phyloP scores from a whole-genome alignment of 305 asterid species.

The Withania somnifera region DNA sequence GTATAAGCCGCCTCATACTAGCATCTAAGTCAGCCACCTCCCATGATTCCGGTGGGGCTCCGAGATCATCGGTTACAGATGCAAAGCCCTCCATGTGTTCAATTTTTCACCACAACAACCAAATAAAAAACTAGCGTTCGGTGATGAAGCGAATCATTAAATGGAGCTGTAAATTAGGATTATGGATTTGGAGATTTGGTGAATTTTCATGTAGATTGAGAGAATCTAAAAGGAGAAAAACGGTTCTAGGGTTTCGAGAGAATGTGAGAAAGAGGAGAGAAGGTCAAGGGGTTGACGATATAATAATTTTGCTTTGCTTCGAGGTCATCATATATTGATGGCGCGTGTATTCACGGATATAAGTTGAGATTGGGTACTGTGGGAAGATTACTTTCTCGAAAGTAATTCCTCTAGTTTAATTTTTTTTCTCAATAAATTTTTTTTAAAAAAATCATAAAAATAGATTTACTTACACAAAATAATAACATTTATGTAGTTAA shows the following conservation, averaged over 20 bases:
- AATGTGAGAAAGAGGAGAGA: background rate
- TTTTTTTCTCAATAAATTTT: no score
- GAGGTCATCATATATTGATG: background rate
- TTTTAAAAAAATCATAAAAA: no score
- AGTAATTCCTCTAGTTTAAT: no score
- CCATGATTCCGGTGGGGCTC: constrained; percentile 21
- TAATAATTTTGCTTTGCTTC: background rate
- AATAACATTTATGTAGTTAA: no score
- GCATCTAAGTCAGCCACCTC: constrained; percentile 19
- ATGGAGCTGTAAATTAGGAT: background rate
- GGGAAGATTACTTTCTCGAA: no score
- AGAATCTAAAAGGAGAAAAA: constrained; percentile 1
- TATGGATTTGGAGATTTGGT: background rate
- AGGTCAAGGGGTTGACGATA: background rate
- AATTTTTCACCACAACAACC: background rate
- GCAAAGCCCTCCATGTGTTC: constrained; percentile 18
- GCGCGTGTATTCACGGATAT: background rate
- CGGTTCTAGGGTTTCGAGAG: constrained; percentile 12
- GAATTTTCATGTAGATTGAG: background rate
- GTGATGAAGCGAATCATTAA: background rate
- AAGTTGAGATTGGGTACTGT: background rate
- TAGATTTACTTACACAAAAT: no score
- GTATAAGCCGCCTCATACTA: constrained; percentile 11
- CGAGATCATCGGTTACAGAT: constrained; percentile 10
- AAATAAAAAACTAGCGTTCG: background rate